Base-by-base conservation (phyloP, 768 basidiomycete genomes). In the Hypholoma fasciculare region DNA sequence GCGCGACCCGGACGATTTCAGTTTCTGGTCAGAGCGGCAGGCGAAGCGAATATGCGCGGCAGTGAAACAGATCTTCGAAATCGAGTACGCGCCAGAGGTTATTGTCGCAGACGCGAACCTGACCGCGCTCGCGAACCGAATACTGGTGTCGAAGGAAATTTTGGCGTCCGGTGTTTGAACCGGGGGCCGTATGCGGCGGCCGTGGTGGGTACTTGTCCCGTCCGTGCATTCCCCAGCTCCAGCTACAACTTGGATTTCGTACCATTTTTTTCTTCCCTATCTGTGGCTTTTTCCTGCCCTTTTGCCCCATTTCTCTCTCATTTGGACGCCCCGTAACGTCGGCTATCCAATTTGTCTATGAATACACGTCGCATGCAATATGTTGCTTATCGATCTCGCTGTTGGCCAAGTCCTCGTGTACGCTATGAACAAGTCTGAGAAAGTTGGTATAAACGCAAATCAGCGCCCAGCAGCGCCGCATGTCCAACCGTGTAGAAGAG, bases 61-160 rank as follows among this genome's bases (percentile, higher is more conserved):
- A 26, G 86, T 96, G 57, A 77, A 90, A 63, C 84, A 92, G 69
- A 83, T 89, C 30, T 98, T 97, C 72, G 85, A 81, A 23, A 89
- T 98, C 40, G 96, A 98, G 67, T 89, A 94, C 69, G 88, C 87
- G 8, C 84, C 87, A 20, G 93, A 96, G 67, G 94, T 99, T 38
- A 81, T 99, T 49, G 79, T 98, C 48, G 96, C 94, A 2, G 94
- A 97, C 66, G 95, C 97, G 26, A 98, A 98, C 72, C 71, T 98
- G 67, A 83, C 86, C n/a, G 79, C 88, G 26, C 75, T 99, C 59
- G 87, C 94, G 2, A 89, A 89, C 65, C 81, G 94, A 66, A 92
- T 99, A 64, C 72, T 96, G 61, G 82, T 88, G 20, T 90, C 91
- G 16, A 91, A 84, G 65, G 80, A 86, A 65, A 76, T 90, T 50